Evolutionary conservation across 768 basidiomycete genomes (phyloP), one percentile per base, ranked within the genome.

Genomic region (Clitopilus passeckerianus): DNA sequence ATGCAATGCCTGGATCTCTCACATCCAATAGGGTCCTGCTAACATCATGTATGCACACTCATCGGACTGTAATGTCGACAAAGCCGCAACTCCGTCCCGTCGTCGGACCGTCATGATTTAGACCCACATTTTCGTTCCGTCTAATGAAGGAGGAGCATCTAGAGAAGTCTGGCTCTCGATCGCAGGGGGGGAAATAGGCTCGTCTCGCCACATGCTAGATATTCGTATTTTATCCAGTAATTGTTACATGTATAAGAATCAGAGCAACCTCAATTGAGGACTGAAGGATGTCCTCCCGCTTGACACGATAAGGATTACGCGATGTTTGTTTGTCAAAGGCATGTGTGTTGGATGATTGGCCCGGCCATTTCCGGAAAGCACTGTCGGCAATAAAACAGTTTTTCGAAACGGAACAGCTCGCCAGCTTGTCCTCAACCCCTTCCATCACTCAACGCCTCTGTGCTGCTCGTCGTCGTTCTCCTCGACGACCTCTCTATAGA

Each of bases 351-450:
- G 57, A 59, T 62, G 69, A 76, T 75, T 77, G 72, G 75, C 56
- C 73, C 72, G 73, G 70, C 63, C 56, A 63, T 67, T 70, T 64
- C 64, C 78, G 79, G 77, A 71, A 72, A 57, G 67, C n/a, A n/a
- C 71, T 67, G 71, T 72, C 73, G 70, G 55, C 60, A 60, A 53
- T 56, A 55, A 56, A 57, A 58, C 59, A 57, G 62, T 72, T 76
- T 74, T 73, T 56, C 54, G 62, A 60, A 66, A 20, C n/a, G 35
- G 33, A 56, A 54, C 65, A 30, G 66, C 60, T 58, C 56, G 59
- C 53, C 52, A 61, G 59, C 58, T 65, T 62, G 60, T 61, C 57
- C 61, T 66, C 67, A 67, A 63, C 65, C 68, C 68, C 68, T 66
- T 62, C 64, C 67, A 22, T 64, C 64, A 57, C 27, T 60, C 63